Percentiles rank a stretch among this genome's conserved stretches.
Evolutionary conservation across 2,329 filamentous ascomycete genomes (phyloP).

Genomic region (Diaporthe batatas): DNA sequence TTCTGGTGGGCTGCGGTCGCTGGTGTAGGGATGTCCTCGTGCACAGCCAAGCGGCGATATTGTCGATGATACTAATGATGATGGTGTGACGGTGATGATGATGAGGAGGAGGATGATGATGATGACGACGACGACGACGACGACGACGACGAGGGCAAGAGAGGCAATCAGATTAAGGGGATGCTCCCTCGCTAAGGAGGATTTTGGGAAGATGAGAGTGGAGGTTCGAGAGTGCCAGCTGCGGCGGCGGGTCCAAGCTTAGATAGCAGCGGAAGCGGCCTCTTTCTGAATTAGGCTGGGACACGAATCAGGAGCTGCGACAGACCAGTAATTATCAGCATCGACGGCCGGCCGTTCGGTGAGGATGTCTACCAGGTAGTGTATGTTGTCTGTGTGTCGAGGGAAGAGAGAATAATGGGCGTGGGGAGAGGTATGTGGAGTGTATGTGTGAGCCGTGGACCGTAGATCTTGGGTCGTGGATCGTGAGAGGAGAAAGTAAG

Average conservation of each 20-base stretch:
- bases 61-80: neutral
- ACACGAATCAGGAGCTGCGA: conserved; percentile 36
- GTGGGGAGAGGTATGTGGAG: neutral
- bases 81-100: no score
- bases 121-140: no score
- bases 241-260: conserved; percentile 36
- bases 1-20: neutral
- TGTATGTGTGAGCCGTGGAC: conserved; percentile 12
- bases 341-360: conserved; percentile 27
- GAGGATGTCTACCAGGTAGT: neutral
- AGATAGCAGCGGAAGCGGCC: conserved; percentile 26
- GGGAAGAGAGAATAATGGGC: neutral
- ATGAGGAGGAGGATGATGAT: no score
- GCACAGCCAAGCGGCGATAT: neutral
- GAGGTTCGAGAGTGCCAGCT: conserved; percentile 27
- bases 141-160: neutral
- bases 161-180: conserved; percentile 21
- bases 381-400: conserved; percentile 6
- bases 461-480: neutral
- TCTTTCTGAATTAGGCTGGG: conserved; percentile 19
- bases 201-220: conserved; percentile 32
- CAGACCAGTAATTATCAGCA: conserved; percentile 6
- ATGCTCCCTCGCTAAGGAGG: conserved; percentile 20
- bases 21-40: conserved; percentile 15
- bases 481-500: neutral